Base-by-base conservation (phyloP, 139 green algal genomes). In the Coccomyxa sp. region DNA sequence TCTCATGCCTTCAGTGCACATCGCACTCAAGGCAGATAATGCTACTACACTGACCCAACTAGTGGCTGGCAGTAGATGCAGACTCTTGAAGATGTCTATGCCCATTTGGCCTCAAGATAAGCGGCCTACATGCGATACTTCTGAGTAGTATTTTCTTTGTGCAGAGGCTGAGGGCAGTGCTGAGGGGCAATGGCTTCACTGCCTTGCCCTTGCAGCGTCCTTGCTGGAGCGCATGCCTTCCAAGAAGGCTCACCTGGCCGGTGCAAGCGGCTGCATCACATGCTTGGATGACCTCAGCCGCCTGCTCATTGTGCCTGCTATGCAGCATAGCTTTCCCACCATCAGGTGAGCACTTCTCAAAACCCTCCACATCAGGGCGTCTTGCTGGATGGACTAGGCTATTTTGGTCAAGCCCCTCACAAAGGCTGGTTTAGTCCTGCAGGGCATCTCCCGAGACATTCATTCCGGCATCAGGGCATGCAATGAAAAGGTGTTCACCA, bases 291-390 rank as follows among this genome's bases (percentile, higher is more conserved):
- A 77, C 31, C 6, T 81, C 40, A 41, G 68, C 39, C 41, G 41
- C 69, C 40, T n/a, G 18, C 69, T 75, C 14, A 70, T 76, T 41
- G 36, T 81, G 64, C 86, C 81, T 27, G 81, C 58, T 36, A 40
- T 88, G 64, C 29, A 74, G 22, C 27, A 18, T 6, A 64, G 5
- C 14, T 58, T 14, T 58, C 12, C 44, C 10, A 58, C 14, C 14
- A 27, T 58, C 44, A 58, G 10, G 14, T 58, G 12, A 58, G 10
- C 14, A 58, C 14, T 58, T 58, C 44, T 27, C 14, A 27, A 10
- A 58, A 14, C 44, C 14, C 14, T 14, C 14, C 12, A 27, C 44
- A 58, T 14, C 44, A 10, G 44, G 10, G 44, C 44, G 10, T 58
- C 12, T 58, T 14, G 14, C 14, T 58, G 12, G 12, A 27, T 10